phyloP scores from a whole-genome alignment of 371 early-diverging fungal species.

The Actinomortierella ambigua region DNA sequence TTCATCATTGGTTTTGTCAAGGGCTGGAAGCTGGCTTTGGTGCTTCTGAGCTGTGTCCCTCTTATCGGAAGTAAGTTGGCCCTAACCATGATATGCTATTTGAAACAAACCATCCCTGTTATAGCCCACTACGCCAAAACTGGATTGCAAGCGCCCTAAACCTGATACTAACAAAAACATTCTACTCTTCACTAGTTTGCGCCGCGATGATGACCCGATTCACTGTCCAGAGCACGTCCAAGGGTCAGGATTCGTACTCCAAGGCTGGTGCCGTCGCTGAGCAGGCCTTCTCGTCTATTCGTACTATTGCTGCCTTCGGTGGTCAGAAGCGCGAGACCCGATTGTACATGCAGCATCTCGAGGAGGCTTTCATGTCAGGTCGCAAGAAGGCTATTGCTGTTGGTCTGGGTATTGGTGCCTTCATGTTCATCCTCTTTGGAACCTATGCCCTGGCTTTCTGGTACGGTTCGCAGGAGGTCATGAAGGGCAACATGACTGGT shows the following conservation, averaged over 20 bases:
- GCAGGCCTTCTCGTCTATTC: constrained; percentile 83
- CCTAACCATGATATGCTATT: too few relatives aligned
- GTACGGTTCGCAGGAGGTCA: constrained; percentile 71
- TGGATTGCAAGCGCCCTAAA: too few relatives aligned
- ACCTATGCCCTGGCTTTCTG: constrained; percentile 83
- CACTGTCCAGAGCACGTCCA: constrained; percentile 56
- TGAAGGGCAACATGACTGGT: constrained; percentile 51
- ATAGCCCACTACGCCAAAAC: too few relatives aligned
- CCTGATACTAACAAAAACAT: too few relatives aligned
- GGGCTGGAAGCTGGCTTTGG: constrained; percentile 87
- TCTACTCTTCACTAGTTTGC: constrained; percentile 16
- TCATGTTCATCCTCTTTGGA: constrained; percentile 70
- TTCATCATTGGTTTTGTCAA: constrained; percentile 84
- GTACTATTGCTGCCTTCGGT: constrained; percentile 87
- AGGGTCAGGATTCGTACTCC: constrained; percentile 62
- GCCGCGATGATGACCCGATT: constrained; percentile 72
- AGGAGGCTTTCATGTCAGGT: constrained; percentile 55
- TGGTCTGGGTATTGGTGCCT: constrained; percentile 63
- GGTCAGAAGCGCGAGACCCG: constrained; percentile 70
- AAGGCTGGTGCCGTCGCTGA: constrained; percentile 82
- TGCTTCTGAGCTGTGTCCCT: constrained; percentile 74
- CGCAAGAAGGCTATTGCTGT: constrained; percentile 51
- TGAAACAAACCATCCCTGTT: too few relatives aligned
- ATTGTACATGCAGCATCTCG: constrained; percentile 61
- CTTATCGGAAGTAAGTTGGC: constrained; percentile 49